phyloP scores from a whole-genome alignment of 1,284 basidiomycete genomes.

The Tilletia setariae region DNA sequence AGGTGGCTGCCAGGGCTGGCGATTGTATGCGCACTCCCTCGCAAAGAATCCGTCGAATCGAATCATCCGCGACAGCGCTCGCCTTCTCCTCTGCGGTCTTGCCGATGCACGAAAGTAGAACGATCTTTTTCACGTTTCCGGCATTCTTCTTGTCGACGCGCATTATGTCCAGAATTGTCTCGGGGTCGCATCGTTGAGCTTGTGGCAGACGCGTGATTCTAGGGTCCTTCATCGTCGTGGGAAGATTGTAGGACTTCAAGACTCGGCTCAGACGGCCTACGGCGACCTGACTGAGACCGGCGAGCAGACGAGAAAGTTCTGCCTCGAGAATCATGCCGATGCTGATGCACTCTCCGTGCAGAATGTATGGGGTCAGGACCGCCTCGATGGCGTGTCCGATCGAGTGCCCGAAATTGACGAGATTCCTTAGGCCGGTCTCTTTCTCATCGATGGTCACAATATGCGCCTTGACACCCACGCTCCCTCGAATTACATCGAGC shows the following conservation, averaged over 20 bases:
- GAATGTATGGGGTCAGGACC: slow-evolving; percentile 50
- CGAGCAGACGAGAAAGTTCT: slow-evolving; percentile 46
- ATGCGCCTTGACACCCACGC: slow-evolving; percentile 52
- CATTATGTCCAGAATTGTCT: slow-evolving; percentile 82
- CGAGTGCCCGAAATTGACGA: slow-evolving; percentile 54
- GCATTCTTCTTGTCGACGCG: slow-evolving; percentile 97
- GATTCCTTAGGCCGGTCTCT: slow-evolving; percentile 53
- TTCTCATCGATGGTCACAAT: slow-evolving; percentile 54
- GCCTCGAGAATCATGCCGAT: slow-evolving; percentile 54
- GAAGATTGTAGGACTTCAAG: slow-evolving; percentile 49
- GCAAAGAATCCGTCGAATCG: slow-evolving; percentile 72
- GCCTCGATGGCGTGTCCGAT: slow-evolving; percentile 54
- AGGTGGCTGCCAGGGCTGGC: background rate
- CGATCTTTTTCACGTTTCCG: slow-evolving; percentile 82
- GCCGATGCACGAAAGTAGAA: slow-evolving; percentile 84
- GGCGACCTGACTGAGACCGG: slow-evolving; percentile 49
- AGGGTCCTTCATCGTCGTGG: slow-evolving; percentile 46
- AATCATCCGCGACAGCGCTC: slow-evolving; percentile 73
- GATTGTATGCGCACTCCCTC: slow-evolving; percentile 14
- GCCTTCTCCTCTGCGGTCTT: slow-evolving; percentile 89
- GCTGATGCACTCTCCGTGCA: slow-evolving; percentile 53
- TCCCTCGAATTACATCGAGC: slow-evolving; percentile 53
- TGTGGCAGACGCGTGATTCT: slow-evolving; percentile 64
- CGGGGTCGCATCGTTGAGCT: slow-evolving; percentile 63
- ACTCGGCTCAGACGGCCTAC: slow-evolving; percentile 48